phyloP scores from a whole-genome alignment of 768 basidiomycete species.

The Artomyces pyxidatus region DNA sequence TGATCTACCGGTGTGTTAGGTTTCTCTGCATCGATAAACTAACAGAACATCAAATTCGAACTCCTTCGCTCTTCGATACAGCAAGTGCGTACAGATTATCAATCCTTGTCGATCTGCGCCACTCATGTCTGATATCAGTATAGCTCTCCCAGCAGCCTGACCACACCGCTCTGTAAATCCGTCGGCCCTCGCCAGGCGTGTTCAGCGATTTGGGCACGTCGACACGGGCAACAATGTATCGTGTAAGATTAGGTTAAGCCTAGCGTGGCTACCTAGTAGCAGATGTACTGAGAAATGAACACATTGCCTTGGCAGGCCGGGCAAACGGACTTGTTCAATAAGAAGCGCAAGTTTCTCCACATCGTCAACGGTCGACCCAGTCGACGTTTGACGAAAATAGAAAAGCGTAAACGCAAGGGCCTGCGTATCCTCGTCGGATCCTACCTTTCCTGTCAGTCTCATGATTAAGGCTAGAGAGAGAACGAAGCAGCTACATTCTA shows the following conservation, averaged over 20 bases:
- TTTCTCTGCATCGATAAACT: too few relatives aligned
- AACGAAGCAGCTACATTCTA: conserved; percentile 64
- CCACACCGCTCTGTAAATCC: conserved; percentile 33
- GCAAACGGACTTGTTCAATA: conserved; percentile 50
- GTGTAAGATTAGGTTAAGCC: conserved; percentile 47
- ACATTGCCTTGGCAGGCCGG: too few relatives aligned
- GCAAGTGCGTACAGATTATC: too few relatives aligned
- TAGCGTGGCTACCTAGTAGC: conserved; percentile 50
- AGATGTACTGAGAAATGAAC: too few relatives aligned
- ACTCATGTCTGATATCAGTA: too few relatives aligned
- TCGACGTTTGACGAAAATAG: conserved; percentile 49
- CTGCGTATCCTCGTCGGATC: conserved; percentile 56
- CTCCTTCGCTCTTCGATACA: too few relatives aligned
- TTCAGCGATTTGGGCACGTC: conserved; percentile 49
- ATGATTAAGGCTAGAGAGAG: conserved; percentile 53
- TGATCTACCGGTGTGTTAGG: too few relatives aligned
- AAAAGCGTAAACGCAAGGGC: conserved; percentile 48
- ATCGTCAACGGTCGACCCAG: conserved; percentile 57
- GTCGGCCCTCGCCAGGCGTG: conserved; percentile 36
- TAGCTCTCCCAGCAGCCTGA: conserved; percentile 41
- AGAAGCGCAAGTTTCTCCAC: conserved; percentile 41
- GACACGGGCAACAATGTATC: conserved; percentile 55
- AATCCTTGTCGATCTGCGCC: too few relatives aligned
- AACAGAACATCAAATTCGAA: too few relatives aligned
- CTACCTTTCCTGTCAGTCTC: too few relatives aligned